phyloP scores from a whole-genome alignment of 1,284 basidiomycete species.

The Schizopora paradoxa region DNA sequence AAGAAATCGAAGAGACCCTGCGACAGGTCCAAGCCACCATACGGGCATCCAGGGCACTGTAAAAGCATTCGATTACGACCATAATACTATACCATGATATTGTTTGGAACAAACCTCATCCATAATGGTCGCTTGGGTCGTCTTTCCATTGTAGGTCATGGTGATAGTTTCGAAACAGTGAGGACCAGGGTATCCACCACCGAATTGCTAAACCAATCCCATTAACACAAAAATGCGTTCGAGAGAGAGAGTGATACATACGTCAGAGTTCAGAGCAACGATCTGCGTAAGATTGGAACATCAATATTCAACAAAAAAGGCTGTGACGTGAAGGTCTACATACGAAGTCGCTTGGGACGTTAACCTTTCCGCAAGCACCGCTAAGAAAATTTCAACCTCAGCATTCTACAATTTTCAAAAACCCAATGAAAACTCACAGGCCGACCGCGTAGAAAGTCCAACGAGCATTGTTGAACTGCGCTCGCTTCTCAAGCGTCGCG shows the following conservation, averaged over 20 bases:
- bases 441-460: slow-evolving; percentile 55
- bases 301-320: neutral
- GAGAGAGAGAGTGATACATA: slow-evolving; percentile 23
- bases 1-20: slow-evolving; percentile 66
- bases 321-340: slow-evolving; percentile 18
- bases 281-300: slow-evolving; percentile 28
- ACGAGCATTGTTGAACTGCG: slow-evolving; percentile 28
- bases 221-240: slow-evolving; percentile 5
- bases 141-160: slow-evolving; percentile 61
- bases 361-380: slow-evolving; percentile 36
- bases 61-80: slow-evolving; percentile 4
- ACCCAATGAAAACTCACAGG: slow-evolving; percentile 39
- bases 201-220: slow-evolving; percentile 41
- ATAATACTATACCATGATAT: slow-evolving; percentile 10
- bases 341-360: slow-evolving; percentile 31
- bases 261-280: slow-evolving; percentile 37
- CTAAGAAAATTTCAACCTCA: slow-evolving; percentile 23
- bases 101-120: slow-evolving; percentile 48
- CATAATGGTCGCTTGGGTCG: slow-evolving; percentile 53
- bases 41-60: slow-evolving; percentile 69
- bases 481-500: slow-evolving; percentile 30
- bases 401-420: slow-evolving; percentile 17
- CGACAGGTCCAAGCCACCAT: slow-evolving; percentile 75
- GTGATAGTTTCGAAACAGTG: slow-evolving; percentile 60
- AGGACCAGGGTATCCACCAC: slow-evolving; percentile 50